These are phyloP conservation scores for Brachypodium distachyon DNA, from an alignment of 202 grass and related monocot species.

Conservation along the genomic window DNA sequence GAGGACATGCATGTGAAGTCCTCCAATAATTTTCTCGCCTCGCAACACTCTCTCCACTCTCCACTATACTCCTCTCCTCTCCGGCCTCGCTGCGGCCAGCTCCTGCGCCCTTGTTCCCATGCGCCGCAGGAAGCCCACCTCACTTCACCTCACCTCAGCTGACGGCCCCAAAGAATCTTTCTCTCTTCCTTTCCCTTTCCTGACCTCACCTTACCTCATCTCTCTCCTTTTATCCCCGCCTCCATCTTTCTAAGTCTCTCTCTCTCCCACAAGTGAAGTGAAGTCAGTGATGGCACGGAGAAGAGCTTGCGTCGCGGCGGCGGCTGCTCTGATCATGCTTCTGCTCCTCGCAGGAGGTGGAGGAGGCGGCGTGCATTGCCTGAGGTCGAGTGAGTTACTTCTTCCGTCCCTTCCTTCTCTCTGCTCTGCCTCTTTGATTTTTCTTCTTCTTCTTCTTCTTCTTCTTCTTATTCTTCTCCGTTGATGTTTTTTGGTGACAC, in stretches of 20 bases:
- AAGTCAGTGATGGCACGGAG: slow-evolving; percentile 20
- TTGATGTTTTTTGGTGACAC: background rate
- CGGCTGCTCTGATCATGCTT: slow-evolving; percentile 6
- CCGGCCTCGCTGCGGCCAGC: slow-evolving; percentile 26
- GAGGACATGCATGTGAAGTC: slow-evolving; percentile 59
- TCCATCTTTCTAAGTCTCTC: background rate
- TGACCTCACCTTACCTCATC: background rate
- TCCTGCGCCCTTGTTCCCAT: slow-evolving; percentile 61
- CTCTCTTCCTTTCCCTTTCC: background rate
- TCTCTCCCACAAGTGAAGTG: background rate
- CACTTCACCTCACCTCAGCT: background rate
- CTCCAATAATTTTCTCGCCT: slow-evolving; percentile 60
- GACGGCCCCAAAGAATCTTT: slow-evolving; percentile 46
- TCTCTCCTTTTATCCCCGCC: background rate
- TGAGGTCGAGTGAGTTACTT: slow-evolving; percentile 66
- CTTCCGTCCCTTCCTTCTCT: background rate
- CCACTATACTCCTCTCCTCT: background rate
- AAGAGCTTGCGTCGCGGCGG: background rate
- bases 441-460: too few relatives aligned
- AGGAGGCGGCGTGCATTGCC: slow-evolving; percentile 30
- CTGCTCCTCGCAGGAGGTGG: slow-evolving; percentile 1
- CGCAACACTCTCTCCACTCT: background rate
- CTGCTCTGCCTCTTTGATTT: background rate
- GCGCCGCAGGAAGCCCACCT: slow-evolving; percentile 41
- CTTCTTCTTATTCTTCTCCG: background rate